A percentile compares a stretch with the other conserved stretches of the same genome.
These are phyloP conservation scores for Apostasia shenzhenica DNA, from an alignment of 106 monocot genomes.

Conservation along the genomic window DNA sequence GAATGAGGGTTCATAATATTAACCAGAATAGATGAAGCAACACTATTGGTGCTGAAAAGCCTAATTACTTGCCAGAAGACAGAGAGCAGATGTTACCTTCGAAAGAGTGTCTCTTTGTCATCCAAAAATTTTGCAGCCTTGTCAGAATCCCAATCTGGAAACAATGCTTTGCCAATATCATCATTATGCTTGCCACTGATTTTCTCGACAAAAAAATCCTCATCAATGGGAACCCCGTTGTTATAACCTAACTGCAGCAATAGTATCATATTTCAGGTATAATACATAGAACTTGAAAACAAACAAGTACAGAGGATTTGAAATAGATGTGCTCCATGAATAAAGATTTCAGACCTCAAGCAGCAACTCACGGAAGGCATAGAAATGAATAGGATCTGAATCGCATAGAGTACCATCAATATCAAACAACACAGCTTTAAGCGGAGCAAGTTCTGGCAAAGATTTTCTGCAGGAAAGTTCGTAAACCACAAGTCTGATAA, in stretches of 20 bases:
- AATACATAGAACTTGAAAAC: background rate
- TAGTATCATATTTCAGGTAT: background rate
- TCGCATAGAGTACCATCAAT: slow-evolving; percentile 68
- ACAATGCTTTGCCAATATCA: slow-evolving; percentile 37
- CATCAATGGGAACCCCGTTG: slow-evolving; percentile 45
- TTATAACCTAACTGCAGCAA: slow-evolving; percentile 47
- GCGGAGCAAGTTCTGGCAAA: slow-evolving; percentile 35
- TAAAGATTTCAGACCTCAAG: slow-evolving; percentile 30
- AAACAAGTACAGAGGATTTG: background rate
- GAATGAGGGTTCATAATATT: too few species aligned
- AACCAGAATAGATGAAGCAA: too few species aligned
- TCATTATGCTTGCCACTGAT: slow-evolving; percentile 61
- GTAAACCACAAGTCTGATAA: background rate
- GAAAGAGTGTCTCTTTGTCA: slow-evolving; percentile 62
- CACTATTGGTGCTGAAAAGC: background rate
- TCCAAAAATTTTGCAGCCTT: slow-evolving; percentile 45
- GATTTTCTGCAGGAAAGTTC: slow-evolving; percentile 15
- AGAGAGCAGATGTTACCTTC: slow-evolving; percentile 17
- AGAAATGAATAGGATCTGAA: slow-evolving; percentile 72
- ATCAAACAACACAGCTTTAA: slow-evolving; percentile 66
- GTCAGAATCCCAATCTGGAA: slow-evolving; percentile 65
- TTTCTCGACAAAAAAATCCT: slow-evolving; percentile 46
- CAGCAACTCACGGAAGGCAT: slow-evolving; percentile 65
- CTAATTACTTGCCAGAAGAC: background rate
- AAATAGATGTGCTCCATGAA: background rate